Conservation (phyloP, 2,329 filamentous ascomycete genomes). For the Alternaria angustiovoidea region DNA sequence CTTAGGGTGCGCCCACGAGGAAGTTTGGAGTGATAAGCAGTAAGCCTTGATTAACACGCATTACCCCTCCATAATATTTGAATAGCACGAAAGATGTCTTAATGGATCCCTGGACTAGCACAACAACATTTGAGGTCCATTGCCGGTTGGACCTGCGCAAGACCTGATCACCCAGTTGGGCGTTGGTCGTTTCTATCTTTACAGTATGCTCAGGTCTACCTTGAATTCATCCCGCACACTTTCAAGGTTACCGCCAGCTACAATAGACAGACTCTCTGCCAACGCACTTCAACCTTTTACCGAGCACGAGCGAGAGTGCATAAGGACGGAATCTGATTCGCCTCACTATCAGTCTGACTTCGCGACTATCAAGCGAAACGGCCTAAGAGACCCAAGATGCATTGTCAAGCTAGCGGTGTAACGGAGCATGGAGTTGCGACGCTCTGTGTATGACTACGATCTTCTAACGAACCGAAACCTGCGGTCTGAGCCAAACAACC, state of each 20-base stretch:
- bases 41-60: not conserved
- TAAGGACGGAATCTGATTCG: not conserved
- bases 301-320: not conserved
- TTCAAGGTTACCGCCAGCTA: not conserved
- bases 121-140: not conserved
- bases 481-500: not conserved
- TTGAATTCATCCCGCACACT: not conserved
- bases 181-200: not conserved
- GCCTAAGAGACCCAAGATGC: not conserved
- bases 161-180: not conserved
- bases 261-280: not conserved
- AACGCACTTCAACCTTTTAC: not conserved
- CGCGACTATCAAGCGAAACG: not conserved
- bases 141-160: not conserved
- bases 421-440: not conserved
- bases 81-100: not conserved
- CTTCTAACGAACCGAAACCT: not conserved
- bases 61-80: not conserved
- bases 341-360: not conserved
- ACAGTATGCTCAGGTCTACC: not conserved
- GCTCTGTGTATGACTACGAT: not conserved
- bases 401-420: not conserved
- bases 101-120: not conserved
- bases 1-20: not conserved
- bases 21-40: not conserved